Percentiles rank a stretch among this genome's conserved stretches.
These are phyloP conservation scores for Phyllosticta citribraziliensis DNA, from an alignment of 2,329 filamentous ascomycete species.

Conservation along the genomic window DNA sequence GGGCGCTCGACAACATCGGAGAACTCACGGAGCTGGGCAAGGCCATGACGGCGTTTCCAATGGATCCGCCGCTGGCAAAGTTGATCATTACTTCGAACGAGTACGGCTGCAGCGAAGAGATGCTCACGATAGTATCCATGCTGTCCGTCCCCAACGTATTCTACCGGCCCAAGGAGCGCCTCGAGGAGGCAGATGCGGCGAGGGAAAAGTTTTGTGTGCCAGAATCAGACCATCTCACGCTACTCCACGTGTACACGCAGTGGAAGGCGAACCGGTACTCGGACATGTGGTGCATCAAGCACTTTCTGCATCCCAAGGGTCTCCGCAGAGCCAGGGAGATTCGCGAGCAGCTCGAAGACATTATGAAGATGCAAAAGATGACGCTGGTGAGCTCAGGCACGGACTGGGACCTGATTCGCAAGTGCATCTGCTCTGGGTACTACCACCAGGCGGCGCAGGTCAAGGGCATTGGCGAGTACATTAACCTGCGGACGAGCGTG, in stretches of 20 bases:
- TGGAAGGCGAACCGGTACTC: constrained; percentile 87
- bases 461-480: constrained; percentile 93
- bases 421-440: constrained; percentile 95
- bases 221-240: constrained; percentile 91
- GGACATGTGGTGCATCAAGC: constrained; percentile 84
- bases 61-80: constrained; percentile 94
- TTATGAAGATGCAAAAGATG: constrained; percentile 93
- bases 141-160: constrained; percentile 93
- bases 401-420: constrained; percentile 91
- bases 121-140: constrained; percentile 98
- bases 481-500: constrained; percentile 90
- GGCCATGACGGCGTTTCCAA: constrained; percentile 95
- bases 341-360: constrained; percentile 83
- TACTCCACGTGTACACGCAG: constrained; percentile 89
- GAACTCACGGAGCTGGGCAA: constrained; percentile 78
- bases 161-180: constrained; percentile 90
- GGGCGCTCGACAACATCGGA: constrained; percentile 86
- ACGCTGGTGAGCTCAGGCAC: constrained; percentile 77
- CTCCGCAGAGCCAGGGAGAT: constrained; percentile 88
- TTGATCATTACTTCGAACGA: constrained; percentile 83
- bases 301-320: constrained; percentile 94
- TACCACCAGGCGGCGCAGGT: constrained; percentile 96
- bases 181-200: constrained; percentile 91
- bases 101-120: constrained; percentile 91
- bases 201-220: constrained; percentile 98